These are phyloP conservation scores for Kodamaea leandrae DNA, from an alignment of 805 yeast species.

Conservation along the genomic window DNA sequence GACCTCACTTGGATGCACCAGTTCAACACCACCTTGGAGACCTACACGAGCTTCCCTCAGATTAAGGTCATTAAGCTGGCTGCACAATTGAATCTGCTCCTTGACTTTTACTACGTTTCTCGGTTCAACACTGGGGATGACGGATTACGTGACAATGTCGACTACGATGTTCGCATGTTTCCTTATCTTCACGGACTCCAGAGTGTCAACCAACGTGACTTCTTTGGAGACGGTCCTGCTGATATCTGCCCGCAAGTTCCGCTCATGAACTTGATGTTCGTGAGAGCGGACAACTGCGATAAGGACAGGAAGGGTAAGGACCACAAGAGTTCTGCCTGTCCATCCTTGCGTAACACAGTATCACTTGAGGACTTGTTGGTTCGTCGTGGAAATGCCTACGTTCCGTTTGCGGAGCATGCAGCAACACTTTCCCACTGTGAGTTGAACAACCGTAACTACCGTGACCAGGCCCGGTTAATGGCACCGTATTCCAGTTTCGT, in stretches of 20 bases:
- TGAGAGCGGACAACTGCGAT: constrained; percentile 6
- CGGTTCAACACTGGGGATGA: constrained; percentile 7
- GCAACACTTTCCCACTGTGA: constrained; percentile 4
- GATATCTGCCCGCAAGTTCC: constrained; percentile 9
- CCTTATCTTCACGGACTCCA: constrained; percentile 37
- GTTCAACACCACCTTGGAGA: constrained; percentile 11
- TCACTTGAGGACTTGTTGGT: constrained; percentile 10
- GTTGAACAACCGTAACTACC: constrained; percentile 31
- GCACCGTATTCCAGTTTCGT: constrained; percentile 34
- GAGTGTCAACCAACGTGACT: constrained; percentile 23
- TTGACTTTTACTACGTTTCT: constrained; percentile 11
- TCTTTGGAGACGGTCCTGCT: constrained; percentile 21
- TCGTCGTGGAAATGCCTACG: constrained; percentile 6
- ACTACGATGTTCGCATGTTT: constrained; percentile 19
- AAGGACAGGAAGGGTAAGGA: background rate
- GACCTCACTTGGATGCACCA: constrained; percentile 12
- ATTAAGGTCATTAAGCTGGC: constrained; percentile 11
- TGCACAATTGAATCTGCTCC: constrained; percentile 7
- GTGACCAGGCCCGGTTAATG: constrained; percentile 28
- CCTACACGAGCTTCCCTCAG: constrained; percentile 9
- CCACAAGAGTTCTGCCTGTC: background rate
- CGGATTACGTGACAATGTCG: background rate
- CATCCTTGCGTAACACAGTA: constrained; percentile 10
- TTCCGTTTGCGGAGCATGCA: constrained; percentile 6
- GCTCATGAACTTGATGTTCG: constrained; percentile 14